phyloP scores from a whole-genome alignment of 148 eudicot species.

The Vaccinium corymbosum region DNA sequence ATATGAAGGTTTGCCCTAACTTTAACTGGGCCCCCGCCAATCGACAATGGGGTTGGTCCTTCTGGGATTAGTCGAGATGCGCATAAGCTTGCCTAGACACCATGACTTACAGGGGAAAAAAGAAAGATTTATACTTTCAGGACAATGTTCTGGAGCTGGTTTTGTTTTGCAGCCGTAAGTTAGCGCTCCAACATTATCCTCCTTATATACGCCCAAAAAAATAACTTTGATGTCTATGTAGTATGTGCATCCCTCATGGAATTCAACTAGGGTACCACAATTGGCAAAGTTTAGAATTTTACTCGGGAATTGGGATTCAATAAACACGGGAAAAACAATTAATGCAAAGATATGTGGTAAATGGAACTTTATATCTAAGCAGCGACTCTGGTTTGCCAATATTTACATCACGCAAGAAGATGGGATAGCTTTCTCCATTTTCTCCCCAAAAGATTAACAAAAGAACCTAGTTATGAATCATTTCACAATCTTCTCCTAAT shows the following conservation, averaged over 20 bases:
- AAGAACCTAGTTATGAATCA: constrained; percentile 4
- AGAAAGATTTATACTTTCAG: neutral
- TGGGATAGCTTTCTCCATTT: neutral
- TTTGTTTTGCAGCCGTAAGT: neutral
- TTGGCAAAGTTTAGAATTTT: neutral
- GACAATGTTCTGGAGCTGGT: neutral
- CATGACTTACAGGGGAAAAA: neutral
- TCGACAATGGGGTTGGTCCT: neutral
- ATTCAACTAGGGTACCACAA: neutral
- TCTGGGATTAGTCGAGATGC: neutral
- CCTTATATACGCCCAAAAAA: neutral
- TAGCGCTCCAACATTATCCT: neutral
- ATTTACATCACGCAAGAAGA: neutral
- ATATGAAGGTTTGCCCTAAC: neutral
- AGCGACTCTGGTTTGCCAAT: neutral
- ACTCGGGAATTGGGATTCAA: neutral
- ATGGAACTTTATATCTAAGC: neutral
- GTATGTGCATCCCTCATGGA: neutral
- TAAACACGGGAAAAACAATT: neutral
- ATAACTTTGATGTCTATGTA: neutral
- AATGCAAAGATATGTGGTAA: neutral
- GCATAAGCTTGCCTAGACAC: neutral
- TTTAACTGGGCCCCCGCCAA: neutral
- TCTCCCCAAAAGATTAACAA: neutral
- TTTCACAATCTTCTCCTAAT: neutral